These are phyloP conservation scores for Pichia sp. DNA, from an alignment of 1,139 yeast genomes.

Conservation along the genomic window DNA sequence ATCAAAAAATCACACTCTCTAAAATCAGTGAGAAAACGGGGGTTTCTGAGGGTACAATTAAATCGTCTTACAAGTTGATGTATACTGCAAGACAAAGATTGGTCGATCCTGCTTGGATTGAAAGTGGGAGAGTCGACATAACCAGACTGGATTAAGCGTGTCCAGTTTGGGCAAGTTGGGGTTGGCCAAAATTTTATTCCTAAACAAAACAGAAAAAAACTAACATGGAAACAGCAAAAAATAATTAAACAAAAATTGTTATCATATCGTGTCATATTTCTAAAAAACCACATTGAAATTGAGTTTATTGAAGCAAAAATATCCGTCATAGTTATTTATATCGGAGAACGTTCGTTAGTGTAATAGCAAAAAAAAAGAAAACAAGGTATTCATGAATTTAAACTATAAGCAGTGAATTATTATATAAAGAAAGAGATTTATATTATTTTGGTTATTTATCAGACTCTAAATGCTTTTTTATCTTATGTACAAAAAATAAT, in stretches of 20 bases:
- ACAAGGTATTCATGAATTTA: not conserved
- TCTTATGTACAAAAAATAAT: conserved; percentile 5
- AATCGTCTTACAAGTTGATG: conserved; percentile 82
- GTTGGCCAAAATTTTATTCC: no score
- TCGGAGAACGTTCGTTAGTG: no score
- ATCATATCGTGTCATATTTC: not conserved
- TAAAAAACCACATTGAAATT: not conserved
- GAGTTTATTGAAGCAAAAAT: no score
- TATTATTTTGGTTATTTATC: not conserved
- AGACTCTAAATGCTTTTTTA: not conserved
- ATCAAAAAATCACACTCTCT: conserved; percentile 58
- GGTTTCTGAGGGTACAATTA: conserved; percentile 95
- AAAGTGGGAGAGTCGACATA: conserved; percentile 57
- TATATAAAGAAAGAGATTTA: not conserved
- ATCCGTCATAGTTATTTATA: no score
- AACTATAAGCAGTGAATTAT: conserved; percentile 4
- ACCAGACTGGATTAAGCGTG: conserved; percentile 9
- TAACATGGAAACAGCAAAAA: not conserved
- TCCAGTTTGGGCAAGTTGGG: no score
- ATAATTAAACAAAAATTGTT: not conserved
- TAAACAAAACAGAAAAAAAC: no score
- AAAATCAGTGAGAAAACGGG: conserved; percentile 94
- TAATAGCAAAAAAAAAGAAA: no score
- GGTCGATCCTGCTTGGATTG: conserved; percentile 77
- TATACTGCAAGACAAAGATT: conserved; percentile 64